These are phyloP conservation scores for Fusarium oligoseptatum DNA, from an alignment of 2,329 filamentous ascomycete species.

Conservation along the genomic window DNA sequence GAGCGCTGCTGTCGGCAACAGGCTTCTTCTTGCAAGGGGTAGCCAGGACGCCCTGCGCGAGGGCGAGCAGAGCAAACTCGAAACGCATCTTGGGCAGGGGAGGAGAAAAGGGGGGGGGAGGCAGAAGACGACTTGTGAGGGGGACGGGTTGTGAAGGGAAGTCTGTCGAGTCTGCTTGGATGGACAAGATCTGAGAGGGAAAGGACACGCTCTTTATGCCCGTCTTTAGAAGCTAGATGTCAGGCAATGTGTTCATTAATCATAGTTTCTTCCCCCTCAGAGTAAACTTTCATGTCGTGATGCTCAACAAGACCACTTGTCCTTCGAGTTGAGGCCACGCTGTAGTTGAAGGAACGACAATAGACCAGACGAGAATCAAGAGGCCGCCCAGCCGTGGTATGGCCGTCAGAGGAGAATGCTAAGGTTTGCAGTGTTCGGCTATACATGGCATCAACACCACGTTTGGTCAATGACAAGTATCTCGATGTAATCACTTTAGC, in stretches of 20 bases:
- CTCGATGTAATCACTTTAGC: background rate
- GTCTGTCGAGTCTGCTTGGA: background rate
- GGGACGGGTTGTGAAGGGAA: background rate
- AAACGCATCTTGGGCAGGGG: conserved; percentile 9
- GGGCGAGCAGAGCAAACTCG: conserved; percentile 13
- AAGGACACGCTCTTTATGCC: background rate
- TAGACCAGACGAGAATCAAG: background rate
- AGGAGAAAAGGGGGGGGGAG: background rate
- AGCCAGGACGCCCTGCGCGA: conserved; percentile 17
- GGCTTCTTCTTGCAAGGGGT: background rate
- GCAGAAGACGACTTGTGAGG: background rate
- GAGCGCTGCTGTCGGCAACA: too few relatives aligned
- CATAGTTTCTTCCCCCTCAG: background rate
- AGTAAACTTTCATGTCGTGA: background rate
- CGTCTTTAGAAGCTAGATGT: background rate
- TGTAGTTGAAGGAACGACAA: background rate
- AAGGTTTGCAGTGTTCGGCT: background rate
- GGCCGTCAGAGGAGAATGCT: background rate
- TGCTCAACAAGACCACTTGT: background rate
- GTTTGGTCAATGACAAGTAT: background rate
- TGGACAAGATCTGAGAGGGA: background rate
- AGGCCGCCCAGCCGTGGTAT: background rate
- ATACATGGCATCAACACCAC: background rate
- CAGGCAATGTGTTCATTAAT: background rate
- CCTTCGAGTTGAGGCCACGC: background rate